phyloP scores from a whole-genome alignment of 2,329 filamentous ascomycete genomes.

The Neurospora crassa region DNA sequence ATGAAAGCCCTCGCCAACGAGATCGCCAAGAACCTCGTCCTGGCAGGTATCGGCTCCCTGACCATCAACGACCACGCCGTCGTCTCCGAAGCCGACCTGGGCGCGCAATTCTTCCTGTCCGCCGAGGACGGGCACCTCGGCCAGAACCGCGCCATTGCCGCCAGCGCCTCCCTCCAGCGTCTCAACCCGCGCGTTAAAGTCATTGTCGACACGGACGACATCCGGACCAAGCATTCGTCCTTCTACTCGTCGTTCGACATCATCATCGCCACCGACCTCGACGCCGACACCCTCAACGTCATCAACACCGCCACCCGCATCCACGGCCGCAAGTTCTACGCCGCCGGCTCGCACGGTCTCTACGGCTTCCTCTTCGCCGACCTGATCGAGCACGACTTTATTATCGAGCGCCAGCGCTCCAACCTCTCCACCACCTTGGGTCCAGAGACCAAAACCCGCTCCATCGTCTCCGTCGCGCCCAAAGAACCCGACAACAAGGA shows the following conservation, averaged over 20 bases:
- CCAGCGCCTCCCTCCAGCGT: constrained; percentile 65
- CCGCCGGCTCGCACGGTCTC: constrained; percentile 75
- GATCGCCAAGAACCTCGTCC: constrained; percentile 92
- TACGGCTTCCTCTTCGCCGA: constrained; percentile 96
- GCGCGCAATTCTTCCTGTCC: constrained; percentile 72
- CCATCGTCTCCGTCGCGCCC: constrained; percentile 60
- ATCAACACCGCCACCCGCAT: constrained; percentile 84
- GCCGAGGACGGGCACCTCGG: constrained; percentile 58
- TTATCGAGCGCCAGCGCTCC: constrained; percentile 74
- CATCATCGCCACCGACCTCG: constrained; percentile 81
- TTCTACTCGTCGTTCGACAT: constrained; percentile 78
- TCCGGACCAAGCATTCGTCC: constrained; percentile 56
- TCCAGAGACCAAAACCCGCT: constrained; percentile 68
- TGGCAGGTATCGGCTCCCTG: constrained; percentile 83
- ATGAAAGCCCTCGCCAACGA: constrained; percentile 86
- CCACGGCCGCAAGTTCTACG: constrained; percentile 75
- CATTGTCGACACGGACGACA: constrained; percentile 56
- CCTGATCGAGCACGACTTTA: constrained; percentile 80
- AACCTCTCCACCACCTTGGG: constrained; percentile 56
- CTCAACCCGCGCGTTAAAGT: constrained; percentile 85
- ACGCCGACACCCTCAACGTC: constrained; percentile 60
- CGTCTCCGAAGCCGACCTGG: constrained; percentile 72
- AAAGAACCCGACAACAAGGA: constrained; percentile 34
- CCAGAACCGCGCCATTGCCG: constrained; percentile 75
- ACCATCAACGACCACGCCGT: constrained; percentile 74